A percentile compares a stretch with the other conserved stretches of the same genome.
Conservation (phyloP, 2,329 filamentous ascomycete genomes). For the Aphanoascus verrucosus region DNA sequence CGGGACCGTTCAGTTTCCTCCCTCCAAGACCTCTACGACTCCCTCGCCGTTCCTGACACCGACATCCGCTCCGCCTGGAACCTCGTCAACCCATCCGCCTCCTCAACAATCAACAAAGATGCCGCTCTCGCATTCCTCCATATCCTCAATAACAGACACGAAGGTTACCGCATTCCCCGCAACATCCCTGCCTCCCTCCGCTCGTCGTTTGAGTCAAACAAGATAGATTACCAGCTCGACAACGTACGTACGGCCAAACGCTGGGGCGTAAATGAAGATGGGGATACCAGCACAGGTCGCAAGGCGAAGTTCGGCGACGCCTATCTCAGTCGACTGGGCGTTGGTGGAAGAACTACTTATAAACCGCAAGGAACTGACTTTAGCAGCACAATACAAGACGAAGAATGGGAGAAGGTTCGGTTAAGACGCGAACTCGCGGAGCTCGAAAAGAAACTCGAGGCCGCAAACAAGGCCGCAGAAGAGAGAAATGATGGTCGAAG, state of each 20-base stretch:
- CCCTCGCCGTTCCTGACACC: constrained; percentile 53
- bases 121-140: constrained; percentile 89
- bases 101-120: constrained; percentile 80
- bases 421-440: constrained; percentile 87
- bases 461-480: constrained; percentile 64
- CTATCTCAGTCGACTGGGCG: constrained; percentile 80
- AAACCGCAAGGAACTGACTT: constrained; percentile 84
- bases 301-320: constrained; percentile 98
- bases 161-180: constrained; percentile 87
- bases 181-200: constrained; percentile 84
- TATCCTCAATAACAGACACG: constrained; percentile 90
- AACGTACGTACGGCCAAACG: constrained; percentile 59
- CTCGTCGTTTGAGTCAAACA: constrained; percentile 82
- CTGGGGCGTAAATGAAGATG: constrained; percentile 59
- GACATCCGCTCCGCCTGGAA: constrained; percentile 94
- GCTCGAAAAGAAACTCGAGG: constrained; percentile 74
- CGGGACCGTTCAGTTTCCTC: constrained; percentile 50
- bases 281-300: constrained; percentile 70
- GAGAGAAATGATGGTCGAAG: constrained; percentile 43
- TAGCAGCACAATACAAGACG: constrained; percentile 67
- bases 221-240: constrained; percentile 92
- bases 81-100: constrained; percentile 83
- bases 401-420: constrained; percentile 94
- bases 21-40: constrained; percentile 72
- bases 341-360: constrained; percentile 63